These are phyloP conservation scores for Podochytrium sp. DNA, from an alignment of 192 early-diverging fungal species.

Conservation along the genomic window DNA sequence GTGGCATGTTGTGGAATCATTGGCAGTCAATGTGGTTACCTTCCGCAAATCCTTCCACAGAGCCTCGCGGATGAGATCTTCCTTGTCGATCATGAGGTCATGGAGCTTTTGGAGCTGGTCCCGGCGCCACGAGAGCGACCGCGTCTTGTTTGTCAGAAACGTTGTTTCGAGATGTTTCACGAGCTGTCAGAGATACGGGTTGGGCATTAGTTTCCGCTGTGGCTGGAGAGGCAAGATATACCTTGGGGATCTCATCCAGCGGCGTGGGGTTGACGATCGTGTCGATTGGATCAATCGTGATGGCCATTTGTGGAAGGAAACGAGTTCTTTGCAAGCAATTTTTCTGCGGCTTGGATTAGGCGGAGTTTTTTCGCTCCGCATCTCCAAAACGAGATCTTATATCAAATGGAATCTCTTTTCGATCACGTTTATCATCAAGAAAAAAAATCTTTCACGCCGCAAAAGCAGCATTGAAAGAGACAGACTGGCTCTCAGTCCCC, in stretches of 20 bases:
- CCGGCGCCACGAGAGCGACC: constrained; percentile 36
- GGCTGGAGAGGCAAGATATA: background rate
- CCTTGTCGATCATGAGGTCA: constrained; percentile 34
- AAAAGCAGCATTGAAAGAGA: constrained; percentile 35
- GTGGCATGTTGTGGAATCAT: background rate
- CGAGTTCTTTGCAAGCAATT: no score
- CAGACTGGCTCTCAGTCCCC: constrained; percentile 65
- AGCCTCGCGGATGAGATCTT: constrained; percentile 35
- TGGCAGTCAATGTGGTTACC: background rate
- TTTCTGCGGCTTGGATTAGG: no score
- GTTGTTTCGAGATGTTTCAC: constrained; percentile 30
- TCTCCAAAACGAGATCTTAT: no score
- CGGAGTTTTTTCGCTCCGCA: no score
- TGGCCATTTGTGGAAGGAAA: background rate
- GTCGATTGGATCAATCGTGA: background rate
- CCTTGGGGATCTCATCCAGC: constrained; percentile 15
- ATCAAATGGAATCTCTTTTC: no score
- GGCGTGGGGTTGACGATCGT: background rate
- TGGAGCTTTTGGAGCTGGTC: constrained; percentile 36
- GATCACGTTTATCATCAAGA: no score
- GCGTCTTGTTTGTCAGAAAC: constrained; percentile 37
- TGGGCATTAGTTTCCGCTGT: background rate
- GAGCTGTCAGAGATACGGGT: constrained; percentile 36
- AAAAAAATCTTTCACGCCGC: constrained; percentile 10
- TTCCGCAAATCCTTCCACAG: constrained; percentile 35